Evolutionary conservation across 139 green algal genomes (phyloP), one percentile per base, ranked within the genome.

Genomic region (Zygnema cylindricum): DNA sequence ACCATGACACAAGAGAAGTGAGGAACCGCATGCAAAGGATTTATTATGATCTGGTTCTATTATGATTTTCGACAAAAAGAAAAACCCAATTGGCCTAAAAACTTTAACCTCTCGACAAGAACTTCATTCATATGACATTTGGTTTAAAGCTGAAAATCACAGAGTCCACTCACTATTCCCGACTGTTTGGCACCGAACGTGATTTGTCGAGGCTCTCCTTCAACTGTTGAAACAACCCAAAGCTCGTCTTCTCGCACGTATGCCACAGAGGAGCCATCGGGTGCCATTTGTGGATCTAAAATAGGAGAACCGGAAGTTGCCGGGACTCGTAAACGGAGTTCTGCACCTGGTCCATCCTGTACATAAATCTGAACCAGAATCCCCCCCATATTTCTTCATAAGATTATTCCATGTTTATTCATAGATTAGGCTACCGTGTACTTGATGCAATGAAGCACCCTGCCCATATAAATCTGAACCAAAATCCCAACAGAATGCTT

Each of bases 221-320:
- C 7, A 25, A 43, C 57, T 35, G n/a, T 36, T 33, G 90, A 43
- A 23, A 86, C 69, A 23, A 93, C 90, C 55, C 71, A 89, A 30
- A 93, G 35, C 89, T 93, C 89, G 69, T 93, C 89, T 32, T 93
- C 85, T 30, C 71, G 42, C 25, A 93, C 91, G 69, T 76, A 93
- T 0, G 89, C 85, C 22, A 93, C 73, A 33, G 49, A 69, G 16
- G 57, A 54, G 43, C 91, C 91, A 76, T 93, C 91, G 11, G 91
- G 89, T 23, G 89, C 89, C 11, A 93, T 25, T 83, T 93, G 85
- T 33, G 91, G 89, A 43, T 93, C 91, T 35, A 93, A 78, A 1
- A 93, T 82, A 1, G 84, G 84, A 21, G 42, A 54, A 1, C 77
- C 89, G 1, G 55, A 25, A 1, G 81, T 38, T 1, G 76, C 39